Base-by-base conservation (phyloP, 2,329 filamentous ascomycete genomes). In the Arthrobotrys pseudoclavata region DNA sequence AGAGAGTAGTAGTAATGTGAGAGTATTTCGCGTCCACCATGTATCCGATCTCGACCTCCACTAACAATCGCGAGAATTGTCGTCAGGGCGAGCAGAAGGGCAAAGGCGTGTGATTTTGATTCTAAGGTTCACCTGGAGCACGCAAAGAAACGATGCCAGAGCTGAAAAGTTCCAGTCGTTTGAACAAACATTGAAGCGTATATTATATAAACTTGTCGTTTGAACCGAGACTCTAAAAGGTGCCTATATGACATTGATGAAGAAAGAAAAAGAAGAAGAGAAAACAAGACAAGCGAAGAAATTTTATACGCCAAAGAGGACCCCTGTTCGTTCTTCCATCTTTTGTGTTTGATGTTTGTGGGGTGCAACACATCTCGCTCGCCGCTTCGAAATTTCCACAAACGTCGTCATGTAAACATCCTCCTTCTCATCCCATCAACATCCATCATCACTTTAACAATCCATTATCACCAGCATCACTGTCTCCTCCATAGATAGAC, bases 151-250 rank as follows among this genome's bases (percentile, higher is more conserved):
- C 75, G 74, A 77, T 77, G 67, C 74, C 55, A 34, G 24, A 48
- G 22, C 20, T 13, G 4, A 24, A 22, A 91, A 89, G 86, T 87
- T 84, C 85, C 18, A 87, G 90, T 89, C 76, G 91, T 89, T 93
- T 96, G 92, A 93, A 92, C 90, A 94, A 93, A 92, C 89, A 98
- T 88, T 93, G 92, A 83, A 84, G 83, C 81, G 80, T 82, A 79
- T 68, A 64, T 48, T 37, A 57, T 63, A 76, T 68, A 76, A 64
- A 76, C 63, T 50, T 76, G 79, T 84, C 85, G 89, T 92, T 90
- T 92, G 90, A 90, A 92, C 92, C 94, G 95, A 96, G 96, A 99
- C 96, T 99, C 96, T 98, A 98, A 95, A 92, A 92, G 92, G 89
- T 91, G 92, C 91, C 93, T 91, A 90, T 87, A n/a, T 83, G 86